phyloP scores from a whole-genome alignment of 2,329 filamentous ascomycete species.

The Dactylellina parvicollis region DNA sequence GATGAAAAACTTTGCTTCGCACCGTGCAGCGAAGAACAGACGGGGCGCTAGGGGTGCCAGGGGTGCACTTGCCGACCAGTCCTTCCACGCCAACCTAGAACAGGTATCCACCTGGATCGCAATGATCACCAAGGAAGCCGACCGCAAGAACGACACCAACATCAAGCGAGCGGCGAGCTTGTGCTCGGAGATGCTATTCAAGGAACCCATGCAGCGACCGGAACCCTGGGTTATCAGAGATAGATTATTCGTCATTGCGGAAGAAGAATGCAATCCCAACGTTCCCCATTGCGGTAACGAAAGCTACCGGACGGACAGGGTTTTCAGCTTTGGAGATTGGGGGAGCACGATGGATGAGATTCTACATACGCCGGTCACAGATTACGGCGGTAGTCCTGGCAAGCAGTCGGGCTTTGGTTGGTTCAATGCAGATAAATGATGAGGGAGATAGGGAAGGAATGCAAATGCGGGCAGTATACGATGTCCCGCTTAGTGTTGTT shows the following conservation, averaged over 20 bases:
- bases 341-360: conserved; percentile 51
- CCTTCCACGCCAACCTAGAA: conserved; percentile 76
- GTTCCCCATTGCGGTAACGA: conserved; percentile 46
- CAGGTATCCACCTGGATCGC: conserved; percentile 77
- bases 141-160: conserved; percentile 58
- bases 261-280: conserved; percentile 49
- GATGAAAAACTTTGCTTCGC: conserved; percentile 72
- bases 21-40: conserved; percentile 72
- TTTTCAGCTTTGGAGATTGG: conserved; percentile 51
- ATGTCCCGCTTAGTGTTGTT: not conserved
- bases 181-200: conserved; percentile 52
- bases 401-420: conserved; percentile 33
- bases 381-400: conserved; percentile 48
- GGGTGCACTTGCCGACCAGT: conserved; percentile 73
- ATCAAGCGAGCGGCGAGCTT: conserved; percentile 35
- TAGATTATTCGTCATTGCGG: conserved; percentile 39
- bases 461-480: too few relatives aligned
- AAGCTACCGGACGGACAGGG: conserved; percentile 35
- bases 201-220: conserved; percentile 47
- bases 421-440: conserved; percentile 42
- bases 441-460: conserved; percentile 3
- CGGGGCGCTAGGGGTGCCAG: conserved; percentile 63
- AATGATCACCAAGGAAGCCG: conserved; percentile 69
- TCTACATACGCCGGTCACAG: conserved; percentile 50
- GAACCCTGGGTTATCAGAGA: conserved; percentile 49